These are phyloP conservation scores for Metschnikowia rubicola DNA, from an alignment of 805 yeast genomes.

Conservation along the genomic window DNA sequence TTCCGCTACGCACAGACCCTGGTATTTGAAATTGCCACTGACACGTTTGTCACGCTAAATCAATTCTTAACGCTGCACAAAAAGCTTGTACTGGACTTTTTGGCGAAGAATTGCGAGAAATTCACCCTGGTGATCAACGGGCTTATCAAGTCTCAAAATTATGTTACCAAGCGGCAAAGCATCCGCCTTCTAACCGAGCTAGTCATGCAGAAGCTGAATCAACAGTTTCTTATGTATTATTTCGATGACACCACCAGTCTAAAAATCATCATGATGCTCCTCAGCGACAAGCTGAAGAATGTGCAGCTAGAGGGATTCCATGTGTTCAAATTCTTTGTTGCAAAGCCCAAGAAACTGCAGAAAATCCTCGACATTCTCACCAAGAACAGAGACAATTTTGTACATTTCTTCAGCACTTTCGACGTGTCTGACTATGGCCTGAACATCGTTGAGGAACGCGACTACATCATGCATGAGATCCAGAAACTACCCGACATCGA, in stretches of 20 bases:
- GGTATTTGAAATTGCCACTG: conserved; percentile 87
- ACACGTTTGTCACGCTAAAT: conserved; percentile 73
- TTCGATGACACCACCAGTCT: conserved; percentile 79
- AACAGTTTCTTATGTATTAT: conserved; percentile 67
- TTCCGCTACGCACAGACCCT: conserved; percentile 74
- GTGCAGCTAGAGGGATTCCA: conserved; percentile 89
- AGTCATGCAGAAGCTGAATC: conserved; percentile 68
- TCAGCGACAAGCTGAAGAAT: conserved; percentile 86
- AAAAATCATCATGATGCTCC: conserved; percentile 78
- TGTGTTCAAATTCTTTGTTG: conserved; percentile 91
- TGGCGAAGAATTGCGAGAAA: conserved; percentile 50
- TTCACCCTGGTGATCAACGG: conserved; percentile 65
- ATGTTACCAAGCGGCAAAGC: conserved; percentile 90
- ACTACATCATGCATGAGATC: conserved; percentile 73
- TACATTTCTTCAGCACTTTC: conserved; percentile 65
- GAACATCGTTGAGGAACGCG: conserved; percentile 71
- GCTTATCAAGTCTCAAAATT: conserved; percentile 72
- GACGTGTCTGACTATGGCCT: conserved; percentile 62
- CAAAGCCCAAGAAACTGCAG: conserved; percentile 86
- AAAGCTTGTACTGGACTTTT: conserved; percentile 65
- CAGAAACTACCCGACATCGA: conserved; percentile 64
- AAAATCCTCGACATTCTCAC: conserved; percentile 75
- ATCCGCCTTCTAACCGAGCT: conserved; percentile 71
- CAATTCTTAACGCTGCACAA: conserved; percentile 71
- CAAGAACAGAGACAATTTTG: conserved; percentile 76